A percentile compares a stretch with the other conserved stretches of the same genome.
Conservation (phyloP, 106 monocot species). For the Platanthera zijinensis region DNA sequence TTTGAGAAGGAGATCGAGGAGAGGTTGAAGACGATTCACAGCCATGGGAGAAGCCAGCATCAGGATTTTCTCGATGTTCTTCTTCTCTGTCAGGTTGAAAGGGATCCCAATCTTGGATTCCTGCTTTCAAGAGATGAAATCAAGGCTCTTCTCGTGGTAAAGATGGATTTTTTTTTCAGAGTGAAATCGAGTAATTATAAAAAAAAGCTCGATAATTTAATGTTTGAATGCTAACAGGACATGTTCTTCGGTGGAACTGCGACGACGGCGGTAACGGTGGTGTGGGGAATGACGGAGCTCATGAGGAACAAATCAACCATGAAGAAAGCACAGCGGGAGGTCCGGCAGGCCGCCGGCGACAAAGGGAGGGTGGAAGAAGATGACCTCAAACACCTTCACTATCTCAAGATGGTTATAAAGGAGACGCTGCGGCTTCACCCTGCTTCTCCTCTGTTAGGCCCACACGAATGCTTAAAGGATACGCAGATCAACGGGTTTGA, state of each 20-base stretch:
- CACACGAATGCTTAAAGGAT: neutral
- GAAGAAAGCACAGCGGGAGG: conserved; percentile 7
- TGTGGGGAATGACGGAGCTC: conserved; percentile 15
- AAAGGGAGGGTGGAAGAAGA: conserved; percentile 16
- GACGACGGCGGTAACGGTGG: conserved; percentile 7
- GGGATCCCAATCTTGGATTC: neutral
- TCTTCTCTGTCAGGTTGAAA: neutral
- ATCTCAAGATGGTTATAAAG: conserved; percentile 8
- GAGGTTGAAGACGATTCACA: neutral
- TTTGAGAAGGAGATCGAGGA: conserved; percentile 3
- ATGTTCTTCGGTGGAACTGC: conserved; percentile 9
- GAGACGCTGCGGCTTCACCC: conserved; percentile 1
- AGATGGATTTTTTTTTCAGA: too few relatives aligned
- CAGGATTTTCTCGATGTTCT: neutral
- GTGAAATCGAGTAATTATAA: too few relatives aligned
- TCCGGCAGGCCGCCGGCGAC: conserved; percentile 5
- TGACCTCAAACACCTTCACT: conserved; percentile 8
- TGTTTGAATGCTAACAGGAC: neutral
- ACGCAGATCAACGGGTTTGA: neutral
- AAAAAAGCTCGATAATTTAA: neutral
- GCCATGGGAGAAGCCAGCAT: neutral
- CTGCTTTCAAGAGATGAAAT: neutral
- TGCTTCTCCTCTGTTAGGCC: neutral
- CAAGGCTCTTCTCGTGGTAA: conserved; percentile 10
- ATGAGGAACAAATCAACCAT: conserved; percentile 1